These are phyloP conservation scores for Neodidymelliopsis sp. DNA, from an alignment of 2,329 filamentous ascomycete genomes.

Conservation along the genomic window DNA sequence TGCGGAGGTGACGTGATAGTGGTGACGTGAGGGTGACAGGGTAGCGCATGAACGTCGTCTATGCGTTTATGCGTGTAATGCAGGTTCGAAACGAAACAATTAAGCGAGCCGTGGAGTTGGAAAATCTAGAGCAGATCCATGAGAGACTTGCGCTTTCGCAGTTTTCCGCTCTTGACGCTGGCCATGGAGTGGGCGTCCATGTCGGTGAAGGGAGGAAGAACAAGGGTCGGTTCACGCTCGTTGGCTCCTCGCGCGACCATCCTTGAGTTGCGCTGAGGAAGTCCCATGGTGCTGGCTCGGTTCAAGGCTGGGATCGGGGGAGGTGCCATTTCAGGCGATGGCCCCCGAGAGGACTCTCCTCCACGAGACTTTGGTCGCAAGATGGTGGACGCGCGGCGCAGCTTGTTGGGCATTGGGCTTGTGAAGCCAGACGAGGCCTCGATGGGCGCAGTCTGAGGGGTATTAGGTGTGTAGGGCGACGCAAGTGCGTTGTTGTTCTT, in stretches of 20 bases:
- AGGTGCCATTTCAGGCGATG: conserved; percentile 34
- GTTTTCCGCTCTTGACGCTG: conserved; percentile 34
- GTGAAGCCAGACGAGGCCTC: conserved; percentile 28
- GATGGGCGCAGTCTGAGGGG: conserved; percentile 43
- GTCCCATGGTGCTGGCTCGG: conserved; percentile 19
- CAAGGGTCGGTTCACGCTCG: conserved; percentile 45
- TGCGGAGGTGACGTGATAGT: conserved; percentile 13
- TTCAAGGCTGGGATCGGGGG: conserved; percentile 32
- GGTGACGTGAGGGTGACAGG: conserved; percentile 11
- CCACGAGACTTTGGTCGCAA: conserved; percentile 37
- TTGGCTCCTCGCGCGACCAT: conserved; percentile 47
- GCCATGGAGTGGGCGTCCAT: conserved; percentile 24
- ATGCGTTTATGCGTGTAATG: conserved; percentile 22
- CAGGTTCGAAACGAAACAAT: conserved; percentile 28
- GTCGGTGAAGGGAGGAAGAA: conserved; percentile 43
- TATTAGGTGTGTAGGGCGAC: conserved; percentile 44
- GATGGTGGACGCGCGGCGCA: conserved; percentile 43
- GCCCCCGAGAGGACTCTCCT: conserved; percentile 21
- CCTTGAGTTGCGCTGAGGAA: conserved; percentile 26
- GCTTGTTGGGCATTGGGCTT: conserved; percentile 30
- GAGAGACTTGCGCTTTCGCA: conserved; percentile 48
- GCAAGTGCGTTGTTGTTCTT: conserved; percentile 36
- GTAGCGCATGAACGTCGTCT: conserved; percentile 23
- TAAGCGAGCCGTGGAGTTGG: conserved; percentile 21
- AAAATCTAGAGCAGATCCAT: conserved; percentile 43